Conservation (phyloP, 1,139 yeast species). For the Saccharomycopsis hybrid region DNA sequence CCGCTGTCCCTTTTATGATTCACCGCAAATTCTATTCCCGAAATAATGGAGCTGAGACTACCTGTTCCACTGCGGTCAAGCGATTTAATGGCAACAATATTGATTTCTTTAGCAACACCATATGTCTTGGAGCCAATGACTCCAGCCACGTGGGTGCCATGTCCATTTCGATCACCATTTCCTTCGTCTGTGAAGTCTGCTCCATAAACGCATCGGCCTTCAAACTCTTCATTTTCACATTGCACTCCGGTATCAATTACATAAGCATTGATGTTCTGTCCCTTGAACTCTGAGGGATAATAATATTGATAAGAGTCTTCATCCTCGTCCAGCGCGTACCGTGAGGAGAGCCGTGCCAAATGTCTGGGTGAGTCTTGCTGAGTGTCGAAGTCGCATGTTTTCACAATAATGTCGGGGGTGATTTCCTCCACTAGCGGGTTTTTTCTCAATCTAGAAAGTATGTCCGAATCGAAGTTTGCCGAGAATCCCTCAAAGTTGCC, state of each 20-base stretch:
- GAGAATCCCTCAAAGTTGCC: conserved; percentile 62
- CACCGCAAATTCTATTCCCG: conserved; percentile 68
- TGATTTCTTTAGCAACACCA: conserved; percentile 73
- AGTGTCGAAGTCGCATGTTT: conserved; percentile 32
- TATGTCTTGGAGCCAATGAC: conserved; percentile 69
- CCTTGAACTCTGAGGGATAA: conserved; percentile 38
- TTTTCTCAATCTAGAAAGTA: conserved; percentile 40
- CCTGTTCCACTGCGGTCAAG: conserved; percentile 63
- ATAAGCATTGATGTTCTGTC: conserved; percentile 60
- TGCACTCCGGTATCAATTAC: conserved; percentile 76
- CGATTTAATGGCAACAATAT: conserved; percentile 65
- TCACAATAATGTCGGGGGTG: conserved; percentile 49
- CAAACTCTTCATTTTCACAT: conserved; percentile 55
- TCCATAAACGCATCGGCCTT: conserved; percentile 53
- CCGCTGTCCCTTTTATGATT: conserved; percentile 35
- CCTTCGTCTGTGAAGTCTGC: conserved; percentile 60
- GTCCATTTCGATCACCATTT: conserved; percentile 60
- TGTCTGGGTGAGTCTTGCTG: conserved; percentile 56
- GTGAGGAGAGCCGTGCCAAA: conserved; percentile 56
- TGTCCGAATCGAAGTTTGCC: conserved; percentile 47
- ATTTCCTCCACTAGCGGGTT: conserved; percentile 50
- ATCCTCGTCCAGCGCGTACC: conserved; percentile 30
- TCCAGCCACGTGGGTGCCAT: conserved; percentile 87
- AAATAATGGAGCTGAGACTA: conserved; percentile 55
- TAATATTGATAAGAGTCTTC: conserved; percentile 31